Base-by-base conservation (phyloP, 805 yeast genomes). In the Candida germanica region DNA sequence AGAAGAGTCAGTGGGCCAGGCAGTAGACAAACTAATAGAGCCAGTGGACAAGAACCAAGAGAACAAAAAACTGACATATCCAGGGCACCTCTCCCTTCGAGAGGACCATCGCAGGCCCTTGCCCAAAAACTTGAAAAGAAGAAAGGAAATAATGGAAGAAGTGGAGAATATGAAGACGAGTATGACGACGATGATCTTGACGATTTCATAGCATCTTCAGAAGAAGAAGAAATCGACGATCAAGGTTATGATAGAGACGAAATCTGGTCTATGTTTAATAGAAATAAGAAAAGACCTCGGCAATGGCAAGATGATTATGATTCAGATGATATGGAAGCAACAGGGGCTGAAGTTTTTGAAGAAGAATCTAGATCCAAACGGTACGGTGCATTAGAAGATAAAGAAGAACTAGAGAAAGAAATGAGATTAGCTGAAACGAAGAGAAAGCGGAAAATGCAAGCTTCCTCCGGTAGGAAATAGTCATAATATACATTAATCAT, bases 271-370 rank as follows among this genome's bases (percentile, higher is more conserved):
- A 73, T 91, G 59, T 84, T 89, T 58, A 81, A 79, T 51, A 70
- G 75, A 39, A 87, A 88, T 3, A 71, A 70, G 40, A 67, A 71
- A 36, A 65, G 87, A 29, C 48, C 64, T 0, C 59, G 68, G 28
- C 71, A 66, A 42, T 59, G 61, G 24, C 28, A 19, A 16, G 71
- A 74, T 41, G 58, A 51, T 26, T 56, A 57, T 35, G 63, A 63
- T 6, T 75, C 73, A 21, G 80, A 73, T 39, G 87, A 86, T 50
- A 91, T 93, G 97, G 98, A 91, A 54, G 96, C 96, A 3, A 83
- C 93, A 1, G 97, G 96, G 18, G 80, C 80, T 18, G 97, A 91
- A 44, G 78, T 93, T 16, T 63, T 87, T 27, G 85, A 77, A 38
- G 98, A 91, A 51, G 98, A 91, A 59, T 75, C 66, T 42, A 52